Percentiles rank a stretch among this genome's conserved stretches.
phyloP scores from a whole-genome alignment of 2,329 filamentous ascomycete genomes.

The Hysterium pulicare region DNA sequence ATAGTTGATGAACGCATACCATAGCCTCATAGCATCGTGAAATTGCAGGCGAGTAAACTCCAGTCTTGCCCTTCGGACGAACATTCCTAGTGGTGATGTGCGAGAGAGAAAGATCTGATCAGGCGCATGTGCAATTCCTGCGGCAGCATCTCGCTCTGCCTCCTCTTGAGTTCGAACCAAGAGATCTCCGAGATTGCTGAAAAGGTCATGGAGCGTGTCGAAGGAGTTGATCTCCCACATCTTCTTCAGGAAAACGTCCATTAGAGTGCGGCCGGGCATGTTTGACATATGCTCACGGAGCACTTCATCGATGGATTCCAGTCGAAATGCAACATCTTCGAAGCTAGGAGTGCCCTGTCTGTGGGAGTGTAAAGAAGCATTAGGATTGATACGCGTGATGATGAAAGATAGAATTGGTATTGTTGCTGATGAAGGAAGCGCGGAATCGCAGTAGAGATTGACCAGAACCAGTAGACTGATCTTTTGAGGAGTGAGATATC shows the following conservation, averaged over 20 bases:
- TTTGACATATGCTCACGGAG: constrained; percentile 46
- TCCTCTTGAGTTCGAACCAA: constrained; percentile 63
- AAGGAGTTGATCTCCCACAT: constrained; percentile 83
- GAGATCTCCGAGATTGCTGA: constrained; percentile 57
- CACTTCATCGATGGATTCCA: constrained; percentile 46
- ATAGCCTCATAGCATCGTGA: constrained; percentile 71
- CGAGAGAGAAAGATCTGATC: constrained; percentile 61
- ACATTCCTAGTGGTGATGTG: constrained; percentile 76
- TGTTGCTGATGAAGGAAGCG: constrained; percentile 66
- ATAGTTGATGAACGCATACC: constrained; percentile 79
- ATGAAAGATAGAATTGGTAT: constrained; percentile 77
- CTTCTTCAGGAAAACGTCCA: constrained; percentile 77
- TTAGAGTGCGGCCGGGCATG: constrained; percentile 75
- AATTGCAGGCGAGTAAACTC: constrained; percentile 82
- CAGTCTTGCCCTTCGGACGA: constrained; percentile 70
- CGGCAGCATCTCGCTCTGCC: constrained; percentile 53
- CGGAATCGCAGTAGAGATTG: constrained; percentile 73
- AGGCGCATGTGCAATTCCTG: constrained; percentile 36
- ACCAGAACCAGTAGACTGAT: constrained; percentile 77
- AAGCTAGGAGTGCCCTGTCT: constrained; percentile 23
- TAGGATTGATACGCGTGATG: constrained; percentile 61
- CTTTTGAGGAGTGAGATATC: constrained; percentile 85
- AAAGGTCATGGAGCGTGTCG: constrained; percentile 75
- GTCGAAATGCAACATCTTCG: constrained; percentile 31
- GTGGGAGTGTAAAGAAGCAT: constrained; percentile 19